Percentiles rank a stretch among this genome's conserved stretches.
Conservation (phyloP, 2,329 filamentous ascomycete species). For the Colletotrichum camelliae region DNA sequence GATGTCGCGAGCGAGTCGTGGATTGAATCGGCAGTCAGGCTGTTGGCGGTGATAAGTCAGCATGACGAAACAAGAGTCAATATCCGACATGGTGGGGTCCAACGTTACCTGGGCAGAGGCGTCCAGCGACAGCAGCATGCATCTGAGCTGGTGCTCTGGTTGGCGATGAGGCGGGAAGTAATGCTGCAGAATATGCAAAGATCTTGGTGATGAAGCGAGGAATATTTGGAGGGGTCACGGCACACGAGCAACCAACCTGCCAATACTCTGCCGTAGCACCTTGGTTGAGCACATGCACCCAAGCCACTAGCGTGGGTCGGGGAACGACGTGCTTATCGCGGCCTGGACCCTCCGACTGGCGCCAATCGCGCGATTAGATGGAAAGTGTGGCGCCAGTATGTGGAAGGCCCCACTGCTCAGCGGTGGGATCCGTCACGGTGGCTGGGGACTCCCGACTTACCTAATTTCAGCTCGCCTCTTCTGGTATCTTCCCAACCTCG, state of each 20-base stretch:
- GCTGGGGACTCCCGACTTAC: conserved; percentile 10
- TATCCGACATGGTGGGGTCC: conserved; percentile 17
- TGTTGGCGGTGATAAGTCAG: conserved; percentile 19
- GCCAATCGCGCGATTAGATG: background rate
- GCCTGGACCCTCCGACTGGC: conserved; percentile 16
- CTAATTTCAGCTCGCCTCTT: background rate
- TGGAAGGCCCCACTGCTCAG: background rate
- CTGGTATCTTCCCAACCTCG: background rate
- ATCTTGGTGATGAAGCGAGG: background rate
- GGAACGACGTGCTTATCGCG: conserved; percentile 7
- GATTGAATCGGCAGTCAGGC: conserved; percentile 6
- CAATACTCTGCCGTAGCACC: background rate
- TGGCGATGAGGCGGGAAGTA: background rate
- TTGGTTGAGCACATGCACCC: conserved; percentile 18
- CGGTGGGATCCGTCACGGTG: conserved; percentile 7
- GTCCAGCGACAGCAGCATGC: background rate
- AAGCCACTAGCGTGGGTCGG: background rate
- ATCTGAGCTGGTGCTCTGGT: background rate
- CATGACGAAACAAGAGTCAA: conserved; percentile 23
- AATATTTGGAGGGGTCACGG: conserved; percentile 19
- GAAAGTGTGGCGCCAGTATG: conserved; percentile 1
- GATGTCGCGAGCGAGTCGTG: conserved; percentile 15
- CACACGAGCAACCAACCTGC: conserved; percentile 9
- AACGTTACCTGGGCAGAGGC: conserved; percentile 3
- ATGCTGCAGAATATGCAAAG: background rate